Evolutionary conservation across 2,329 filamentous ascomycete species (phyloP).

Genomic region (Orbilia blumenaviensis): DNA sequence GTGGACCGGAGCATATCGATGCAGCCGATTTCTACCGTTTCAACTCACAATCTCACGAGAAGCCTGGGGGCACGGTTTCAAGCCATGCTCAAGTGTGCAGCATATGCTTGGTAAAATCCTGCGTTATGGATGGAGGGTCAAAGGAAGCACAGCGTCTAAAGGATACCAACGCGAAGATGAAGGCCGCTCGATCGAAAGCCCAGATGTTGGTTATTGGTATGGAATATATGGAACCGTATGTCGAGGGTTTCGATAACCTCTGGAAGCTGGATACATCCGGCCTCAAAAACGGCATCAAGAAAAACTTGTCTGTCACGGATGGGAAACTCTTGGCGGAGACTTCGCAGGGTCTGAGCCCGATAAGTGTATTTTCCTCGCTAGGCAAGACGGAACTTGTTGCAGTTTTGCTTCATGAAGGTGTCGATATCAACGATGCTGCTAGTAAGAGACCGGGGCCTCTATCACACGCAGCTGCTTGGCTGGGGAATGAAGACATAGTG

Average conservation of each 20-base stretch:
- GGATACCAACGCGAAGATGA: constrained; percentile 16
- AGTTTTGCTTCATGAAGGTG: constrained; percentile 55
- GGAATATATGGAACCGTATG: constrained; percentile 40
- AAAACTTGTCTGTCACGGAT: constrained; percentile 19
- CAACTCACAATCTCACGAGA: not conserved
- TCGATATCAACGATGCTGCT: constrained; percentile 41
- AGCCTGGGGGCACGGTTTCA: not conserved
- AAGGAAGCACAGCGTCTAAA: constrained; percentile 33
- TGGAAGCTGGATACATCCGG: constrained; percentile 31
- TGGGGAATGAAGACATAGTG: constrained; percentile 58
- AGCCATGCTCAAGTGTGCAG: not conserved
- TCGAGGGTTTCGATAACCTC: constrained; percentile 26
- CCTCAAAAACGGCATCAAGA: not conserved
- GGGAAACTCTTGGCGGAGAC: constrained; percentile 24
- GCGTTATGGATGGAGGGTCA: constrained; percentile 44
- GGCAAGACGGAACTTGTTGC: constrained; percentile 55
- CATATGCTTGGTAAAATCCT: constrained; percentile 18
- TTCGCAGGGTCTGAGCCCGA: not conserved
- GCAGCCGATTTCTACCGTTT: constrained; percentile 41
- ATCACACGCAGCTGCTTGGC: constrained; percentile 55
- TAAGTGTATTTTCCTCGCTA: constrained; percentile 11
- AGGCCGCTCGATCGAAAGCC: constrained; percentile 30
- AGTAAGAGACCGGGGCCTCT: constrained; percentile 42
- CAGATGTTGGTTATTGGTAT: constrained; percentile 15
- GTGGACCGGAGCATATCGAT: constrained; percentile 40